phyloP scores from a whole-genome alignment of 352 stramenopile genomes.

The Globisporangium nagaii region DNA sequence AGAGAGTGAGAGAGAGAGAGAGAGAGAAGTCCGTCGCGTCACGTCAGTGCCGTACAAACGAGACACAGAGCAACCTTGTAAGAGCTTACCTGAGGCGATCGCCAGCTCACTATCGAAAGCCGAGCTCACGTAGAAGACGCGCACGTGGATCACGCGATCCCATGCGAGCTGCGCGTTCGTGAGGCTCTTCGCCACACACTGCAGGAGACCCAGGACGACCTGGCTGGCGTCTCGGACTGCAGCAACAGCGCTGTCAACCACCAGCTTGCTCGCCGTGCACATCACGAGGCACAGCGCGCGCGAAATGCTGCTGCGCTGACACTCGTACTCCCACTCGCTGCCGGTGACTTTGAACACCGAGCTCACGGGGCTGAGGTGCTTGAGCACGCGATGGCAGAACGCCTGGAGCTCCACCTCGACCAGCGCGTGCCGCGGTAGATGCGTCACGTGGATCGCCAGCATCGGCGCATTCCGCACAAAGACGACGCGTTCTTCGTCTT shows the following conservation, averaged over 20 bases:
- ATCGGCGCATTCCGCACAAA: constrained; percentile 49
- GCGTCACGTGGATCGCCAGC: constrained; percentile 60
- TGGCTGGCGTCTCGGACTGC: constrained; percentile 21
- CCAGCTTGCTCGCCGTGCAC: constrained; percentile 20
- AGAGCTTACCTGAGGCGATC: constrained; percentile 33
- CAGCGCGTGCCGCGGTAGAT: constrained; percentile 57
- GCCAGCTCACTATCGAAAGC: constrained; percentile 46
- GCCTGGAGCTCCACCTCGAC: constrained; percentile 77
- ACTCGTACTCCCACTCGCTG: constrained; percentile 7
- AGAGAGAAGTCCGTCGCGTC: too few relatives aligned
- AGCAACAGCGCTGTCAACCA: background rate
- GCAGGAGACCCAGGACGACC: constrained; percentile 11
- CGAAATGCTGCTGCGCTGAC: constrained; percentile 30
- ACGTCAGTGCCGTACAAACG: background rate
- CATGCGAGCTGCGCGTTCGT: constrained; percentile 40
- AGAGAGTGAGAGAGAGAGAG: background rate
- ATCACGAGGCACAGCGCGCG: constrained; percentile 52
- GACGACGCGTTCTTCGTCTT: constrained; percentile 31
- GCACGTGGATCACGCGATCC: constrained; percentile 60
- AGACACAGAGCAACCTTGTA: too few relatives aligned
- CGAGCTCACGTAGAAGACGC: constrained; percentile 57
- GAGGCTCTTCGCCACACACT: constrained; percentile 21
- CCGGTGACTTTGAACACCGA: background rate
- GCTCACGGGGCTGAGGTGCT: constrained; percentile 35
- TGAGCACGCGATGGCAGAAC: constrained; percentile 58